A percentile compares a stretch with the other conserved stretches of the same genome.
phyloP scores from a whole-genome alignment of 208 protist species.

The Phytomonas francai region DNA sequence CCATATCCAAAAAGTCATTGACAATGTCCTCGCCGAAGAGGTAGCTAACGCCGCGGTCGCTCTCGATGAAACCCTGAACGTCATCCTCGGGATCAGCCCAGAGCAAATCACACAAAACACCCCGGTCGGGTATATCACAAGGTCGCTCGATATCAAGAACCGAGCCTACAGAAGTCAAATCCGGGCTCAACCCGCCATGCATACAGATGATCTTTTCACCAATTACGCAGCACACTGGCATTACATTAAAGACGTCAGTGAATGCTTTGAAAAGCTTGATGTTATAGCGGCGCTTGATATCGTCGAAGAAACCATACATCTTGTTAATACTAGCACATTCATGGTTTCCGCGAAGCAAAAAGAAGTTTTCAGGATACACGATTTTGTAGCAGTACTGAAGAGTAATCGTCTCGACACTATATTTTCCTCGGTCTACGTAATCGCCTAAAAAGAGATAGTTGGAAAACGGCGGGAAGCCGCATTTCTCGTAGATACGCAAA shows the following conservation, averaged over 20 bases:
- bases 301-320: slow-evolving; percentile 99
- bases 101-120: slow-evolving; percentile 98
- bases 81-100: slow-evolving; percentile 95
- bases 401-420: slow-evolving; percentile 91
- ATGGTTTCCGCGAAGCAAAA: slow-evolving; percentile 99
- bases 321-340: slow-evolving; percentile 97
- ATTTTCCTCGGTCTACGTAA: slow-evolving; percentile 98
- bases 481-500: slow-evolving; percentile 98
- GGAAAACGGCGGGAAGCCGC: slow-evolving; percentile 96
- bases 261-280: slow-evolving; percentile 99
- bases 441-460: slow-evolving; percentile 99
- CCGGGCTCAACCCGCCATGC: slow-evolving; percentile 97
- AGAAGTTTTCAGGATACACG: slow-evolving; percentile 97
- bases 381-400: slow-evolving; percentile 95
- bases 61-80: slow-evolving; percentile 95
- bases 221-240: slow-evolving; percentile 98
- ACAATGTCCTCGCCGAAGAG: slow-evolving; percentile 98
- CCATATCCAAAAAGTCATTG: slow-evolving; percentile 96
- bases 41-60: slow-evolving; percentile 98
- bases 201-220: slow-evolving; percentile 99
- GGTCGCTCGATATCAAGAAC: slow-evolving; percentile 94
- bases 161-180: slow-evolving; percentile 91
- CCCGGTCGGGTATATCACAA: slow-evolving; percentile 98
- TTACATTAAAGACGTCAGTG: slow-evolving; percentile 98
- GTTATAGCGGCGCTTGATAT: slow-evolving; percentile 92